Percentiles rank a stretch among this genome's conserved stretches.
Conservation (phyloP, 1,139 yeast genomes). For the Zygosaccharomyces pseudobailii region DNA sequence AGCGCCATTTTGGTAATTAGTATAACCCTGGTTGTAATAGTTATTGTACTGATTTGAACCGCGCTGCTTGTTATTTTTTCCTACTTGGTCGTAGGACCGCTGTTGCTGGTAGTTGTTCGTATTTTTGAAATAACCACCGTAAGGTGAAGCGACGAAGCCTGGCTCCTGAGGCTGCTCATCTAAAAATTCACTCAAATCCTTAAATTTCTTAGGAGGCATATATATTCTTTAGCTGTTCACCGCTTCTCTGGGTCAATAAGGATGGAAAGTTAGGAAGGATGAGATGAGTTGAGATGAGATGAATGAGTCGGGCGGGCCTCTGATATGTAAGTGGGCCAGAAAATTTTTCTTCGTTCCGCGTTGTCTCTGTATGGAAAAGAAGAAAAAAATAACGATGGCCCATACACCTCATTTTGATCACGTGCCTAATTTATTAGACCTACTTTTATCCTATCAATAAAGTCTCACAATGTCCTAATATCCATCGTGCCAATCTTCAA, state of each 20-base stretch:
- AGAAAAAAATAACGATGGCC: neutral
- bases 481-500: no score
- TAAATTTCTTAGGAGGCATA: slow-evolving; percentile 36
- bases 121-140: slow-evolving; percentile 33
- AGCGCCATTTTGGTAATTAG: slow-evolving; percentile 12
- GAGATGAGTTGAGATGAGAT: slow-evolving; percentile 13
- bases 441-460: neutral
- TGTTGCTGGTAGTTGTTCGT: slow-evolving; percentile 21
- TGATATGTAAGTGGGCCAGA: neutral
- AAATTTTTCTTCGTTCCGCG: neutral
- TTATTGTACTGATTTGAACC: slow-evolving; percentile 12
- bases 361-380: neutral
- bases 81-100: slow-evolving; percentile 13
- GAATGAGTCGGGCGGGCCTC: slow-evolving; percentile 4
- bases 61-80: slow-evolving; percentile 10
- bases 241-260: neutral
- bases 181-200: slow-evolving; percentile 28
- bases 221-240: neutral
- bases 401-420: neutral
- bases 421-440: neutral
- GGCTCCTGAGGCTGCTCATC: slow-evolving; percentile 31
- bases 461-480: neutral
- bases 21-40: slow-evolving; percentile 14
- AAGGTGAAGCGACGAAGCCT: slow-evolving; percentile 30
- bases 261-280: no score